Evolutionary conservation across 1,139 yeast species (phyloP).

Genomic region (Scheffersomyces cryptocercus): DNA sequence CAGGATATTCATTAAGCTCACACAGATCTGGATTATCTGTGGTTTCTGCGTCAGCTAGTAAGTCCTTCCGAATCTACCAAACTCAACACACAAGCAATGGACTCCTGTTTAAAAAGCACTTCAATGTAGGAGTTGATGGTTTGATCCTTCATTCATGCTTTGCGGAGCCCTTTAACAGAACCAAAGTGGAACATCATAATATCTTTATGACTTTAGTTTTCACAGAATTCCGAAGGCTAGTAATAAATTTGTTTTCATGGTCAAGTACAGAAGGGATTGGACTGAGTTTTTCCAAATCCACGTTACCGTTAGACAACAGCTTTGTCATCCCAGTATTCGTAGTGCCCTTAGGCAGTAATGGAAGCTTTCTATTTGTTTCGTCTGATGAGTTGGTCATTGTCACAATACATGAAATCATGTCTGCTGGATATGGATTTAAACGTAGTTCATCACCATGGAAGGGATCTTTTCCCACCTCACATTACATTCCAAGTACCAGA

Average conservation of each 20-base stretch:
- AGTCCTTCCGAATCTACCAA: slow-evolving; percentile 39
- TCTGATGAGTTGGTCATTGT: slow-evolving; percentile 27
- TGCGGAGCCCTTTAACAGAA: slow-evolving; percentile 33
- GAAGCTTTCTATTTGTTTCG: slow-evolving; percentile 37
- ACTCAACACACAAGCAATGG: slow-evolving; percentile 39
- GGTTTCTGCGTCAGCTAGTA: slow-evolving; percentile 39
- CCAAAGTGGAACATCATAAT: slow-evolving; percentile 28
- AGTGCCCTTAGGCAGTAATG: slow-evolving; percentile 32
- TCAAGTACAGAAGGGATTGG: slow-evolving; percentile 26
- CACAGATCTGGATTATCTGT: slow-evolving; percentile 41
- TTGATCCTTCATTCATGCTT: slow-evolving; percentile 45
- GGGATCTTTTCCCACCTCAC: slow-evolving; percentile 41
- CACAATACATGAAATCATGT: slow-evolving; percentile 45
- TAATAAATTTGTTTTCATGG: slow-evolving; percentile 45
- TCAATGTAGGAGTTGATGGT: slow-evolving; percentile 45
- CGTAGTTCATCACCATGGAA: slow-evolving; percentile 16
- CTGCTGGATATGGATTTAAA: slow-evolving; percentile 44
- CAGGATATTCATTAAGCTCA: slow-evolving; percentile 37
- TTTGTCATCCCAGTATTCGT: slow-evolving; percentile 44
- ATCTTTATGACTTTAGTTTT: slow-evolving; percentile 38
- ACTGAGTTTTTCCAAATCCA: slow-evolving; percentile 23
- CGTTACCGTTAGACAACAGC: slow-evolving; percentile 38
- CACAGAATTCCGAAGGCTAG: slow-evolving; percentile 37
- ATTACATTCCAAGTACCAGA: slow-evolving; percentile 25
- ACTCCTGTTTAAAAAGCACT: slow-evolving; percentile 36